A percentile compares a stretch with the other conserved stretches of the same genome.
Conservation (phyloP, 2,329 filamentous ascomycete species). For the Lachnellula cervina region DNA sequence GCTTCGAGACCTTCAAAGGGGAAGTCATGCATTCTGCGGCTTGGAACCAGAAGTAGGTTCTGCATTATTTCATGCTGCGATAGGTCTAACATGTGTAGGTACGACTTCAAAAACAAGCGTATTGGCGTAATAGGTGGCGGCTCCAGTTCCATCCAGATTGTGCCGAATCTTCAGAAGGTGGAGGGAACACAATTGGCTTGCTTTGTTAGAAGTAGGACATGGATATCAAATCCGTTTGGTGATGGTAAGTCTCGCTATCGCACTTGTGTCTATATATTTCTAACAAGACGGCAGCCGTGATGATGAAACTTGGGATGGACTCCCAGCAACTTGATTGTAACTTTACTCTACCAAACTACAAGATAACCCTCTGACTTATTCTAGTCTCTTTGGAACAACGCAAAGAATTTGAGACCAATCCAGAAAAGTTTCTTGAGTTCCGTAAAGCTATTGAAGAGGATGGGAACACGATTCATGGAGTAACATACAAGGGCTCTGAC, state of each 20-base stretch:
- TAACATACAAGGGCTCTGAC: conserved; percentile 34
- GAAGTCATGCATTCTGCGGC: conserved; percentile 55
- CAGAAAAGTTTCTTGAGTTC: conserved; percentile 36
- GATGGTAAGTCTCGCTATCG: conserved; percentile 28
- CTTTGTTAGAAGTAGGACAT: conserved; percentile 46
- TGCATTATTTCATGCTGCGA: neutral
- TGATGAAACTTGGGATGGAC: conserved; percentile 40
- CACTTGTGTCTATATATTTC: neutral
- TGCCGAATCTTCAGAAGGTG: conserved; percentile 44
- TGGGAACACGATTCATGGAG: conserved; percentile 40
- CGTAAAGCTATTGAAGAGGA: conserved; percentile 42
- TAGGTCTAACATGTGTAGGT: conserved; percentile 28
- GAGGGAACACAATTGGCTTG: conserved; percentile 39
- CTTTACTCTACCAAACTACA: conserved; percentile 8
- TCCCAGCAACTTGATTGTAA: conserved; percentile 36
- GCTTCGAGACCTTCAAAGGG: conserved; percentile 45
- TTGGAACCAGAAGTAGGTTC: conserved; percentile 44
- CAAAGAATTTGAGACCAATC: conserved; percentile 35
- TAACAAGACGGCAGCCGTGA: conserved; percentile 26
- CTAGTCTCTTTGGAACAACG: conserved; percentile 41
- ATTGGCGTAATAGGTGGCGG: conserved; percentile 50
- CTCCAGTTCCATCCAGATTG: conserved; percentile 49
- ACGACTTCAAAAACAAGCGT: conserved; percentile 44
- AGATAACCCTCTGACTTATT: neutral
- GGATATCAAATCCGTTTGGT: conserved; percentile 45